Percentiles rank a stretch among this genome's conserved stretches.
phyloP scores from a whole-genome alignment of 495 filamentous ascomycete species.

The Amphirosellinia nigrospora region DNA sequence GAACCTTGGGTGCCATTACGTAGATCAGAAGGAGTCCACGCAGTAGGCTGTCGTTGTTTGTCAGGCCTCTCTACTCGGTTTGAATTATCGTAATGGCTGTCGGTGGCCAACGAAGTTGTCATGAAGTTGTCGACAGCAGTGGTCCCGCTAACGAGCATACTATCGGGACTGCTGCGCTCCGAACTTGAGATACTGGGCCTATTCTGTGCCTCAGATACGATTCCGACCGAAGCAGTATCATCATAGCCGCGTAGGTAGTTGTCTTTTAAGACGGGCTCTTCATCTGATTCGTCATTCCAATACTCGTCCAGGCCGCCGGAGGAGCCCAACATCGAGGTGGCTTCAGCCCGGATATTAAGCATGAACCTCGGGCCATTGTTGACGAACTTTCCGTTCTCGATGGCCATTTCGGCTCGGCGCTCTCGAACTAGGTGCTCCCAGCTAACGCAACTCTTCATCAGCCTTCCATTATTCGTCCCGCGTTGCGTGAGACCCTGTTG shows the following conservation, averaged over 20 bases:
- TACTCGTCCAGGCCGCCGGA: conserved; percentile 1
- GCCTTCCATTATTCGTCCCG: background rate
- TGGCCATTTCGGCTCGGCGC: background rate
- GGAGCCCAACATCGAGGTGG: conserved; percentile 6
- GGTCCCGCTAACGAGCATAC: too few relatives aligned
- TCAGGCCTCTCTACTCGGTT: background rate
- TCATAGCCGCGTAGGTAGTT: background rate
- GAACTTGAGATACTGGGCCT: background rate
- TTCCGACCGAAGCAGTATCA: background rate
- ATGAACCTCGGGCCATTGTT: background rate
- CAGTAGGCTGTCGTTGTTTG: too few relatives aligned
- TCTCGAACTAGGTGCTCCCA: conserved; percentile 11
- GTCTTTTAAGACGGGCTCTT: background rate
- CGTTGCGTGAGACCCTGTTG: background rate
- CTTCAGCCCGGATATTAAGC: background rate
- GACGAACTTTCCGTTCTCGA: background rate
- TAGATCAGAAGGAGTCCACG: background rate
- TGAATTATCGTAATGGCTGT: background rate
- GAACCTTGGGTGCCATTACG: background rate
- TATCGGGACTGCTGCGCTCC: too few relatives aligned
- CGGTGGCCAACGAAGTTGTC: background rate
- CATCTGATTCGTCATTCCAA: background rate
- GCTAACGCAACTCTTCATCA: background rate
- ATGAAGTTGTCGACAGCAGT: background rate
- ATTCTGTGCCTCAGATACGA: background rate